These are phyloP conservation scores for Salix arbutifolia DNA, from an alignment of 345 rosid genomes.

Conservation along the genomic window DNA sequence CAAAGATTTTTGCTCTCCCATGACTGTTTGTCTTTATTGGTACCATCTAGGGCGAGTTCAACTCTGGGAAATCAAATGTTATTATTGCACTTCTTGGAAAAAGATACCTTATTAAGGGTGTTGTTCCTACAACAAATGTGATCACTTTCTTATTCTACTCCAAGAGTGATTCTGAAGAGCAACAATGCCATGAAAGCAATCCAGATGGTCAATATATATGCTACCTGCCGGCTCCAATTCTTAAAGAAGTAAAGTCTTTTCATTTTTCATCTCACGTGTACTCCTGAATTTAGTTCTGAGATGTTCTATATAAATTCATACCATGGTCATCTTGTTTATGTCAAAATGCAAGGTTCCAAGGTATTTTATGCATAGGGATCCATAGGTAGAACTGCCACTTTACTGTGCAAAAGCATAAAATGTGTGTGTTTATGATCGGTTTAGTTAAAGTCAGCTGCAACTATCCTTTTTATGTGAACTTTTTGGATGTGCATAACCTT, in stretches of 20 bases:
- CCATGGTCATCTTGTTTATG: background rate
- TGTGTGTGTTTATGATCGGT: background rate
- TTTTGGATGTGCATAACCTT: background rate
- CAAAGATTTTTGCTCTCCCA: background rate
- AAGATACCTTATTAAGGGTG: conserved; percentile 84
- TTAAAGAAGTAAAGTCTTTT: conserved; percentile 64
- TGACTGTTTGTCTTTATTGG: conserved; percentile 18
- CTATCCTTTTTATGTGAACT: background rate
- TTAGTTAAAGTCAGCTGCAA: background rate
- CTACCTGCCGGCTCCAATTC: conserved; percentile 87
- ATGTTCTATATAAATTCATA: background rate
- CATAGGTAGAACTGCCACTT: background rate
- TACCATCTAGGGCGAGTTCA: conserved; percentile 76
- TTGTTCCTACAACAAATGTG: conserved; percentile 92
- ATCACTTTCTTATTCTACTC: conserved; percentile 82
- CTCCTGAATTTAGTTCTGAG: background rate
- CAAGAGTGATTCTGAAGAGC: conserved; percentile 50
- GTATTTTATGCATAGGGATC: background rate
- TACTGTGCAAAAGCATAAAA: background rate
- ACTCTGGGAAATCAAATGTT: conserved; percentile 92
- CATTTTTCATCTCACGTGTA: conserved; percentile 4
- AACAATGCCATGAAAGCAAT: conserved; percentile 73
- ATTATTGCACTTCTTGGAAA: conserved; percentile 92
- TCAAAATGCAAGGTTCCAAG: background rate
- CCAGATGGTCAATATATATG: conserved; percentile 92